These are phyloP conservation scores for Daldinia vernicosa DNA, from an alignment of 495 filamentous ascomycete species.

Conservation along the genomic window DNA sequence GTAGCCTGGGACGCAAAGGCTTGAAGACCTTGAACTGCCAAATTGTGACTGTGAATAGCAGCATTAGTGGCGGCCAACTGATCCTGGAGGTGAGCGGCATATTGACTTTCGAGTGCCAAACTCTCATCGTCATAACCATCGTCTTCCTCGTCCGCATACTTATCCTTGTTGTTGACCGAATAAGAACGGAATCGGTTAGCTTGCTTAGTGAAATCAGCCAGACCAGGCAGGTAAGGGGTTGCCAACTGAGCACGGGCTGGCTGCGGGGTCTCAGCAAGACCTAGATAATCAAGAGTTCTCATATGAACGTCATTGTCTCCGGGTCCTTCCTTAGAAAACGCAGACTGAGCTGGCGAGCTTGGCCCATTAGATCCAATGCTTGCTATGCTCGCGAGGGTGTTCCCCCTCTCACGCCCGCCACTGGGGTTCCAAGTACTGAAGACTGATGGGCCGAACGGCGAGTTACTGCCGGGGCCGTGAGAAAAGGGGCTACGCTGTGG, in stretches of 20 bases:
- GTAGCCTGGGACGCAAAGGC: conserved; percentile 81
- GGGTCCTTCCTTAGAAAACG: conserved; percentile 87
- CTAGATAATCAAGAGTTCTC: conserved; percentile 94
- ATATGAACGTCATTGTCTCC: conserved; percentile 85
- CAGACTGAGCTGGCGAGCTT: conserved; percentile 86
- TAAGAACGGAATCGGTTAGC: conserved; percentile 93
- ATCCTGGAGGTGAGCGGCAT: conserved; percentile 67
- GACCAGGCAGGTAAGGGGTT: conserved; percentile 79
- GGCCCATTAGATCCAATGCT: conserved; percentile 79
- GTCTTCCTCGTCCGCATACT: conserved; percentile 94
- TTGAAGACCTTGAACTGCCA: conserved; percentile 80
- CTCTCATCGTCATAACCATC: conserved; percentile 80
- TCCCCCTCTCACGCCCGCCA: conserved; percentile 72
- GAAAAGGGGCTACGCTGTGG: conserved; percentile 82
- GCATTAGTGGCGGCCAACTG: conserved; percentile 82
- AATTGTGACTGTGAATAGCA: conserved; percentile 90
- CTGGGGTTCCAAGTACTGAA: conserved; percentile 87
- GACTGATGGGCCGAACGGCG: conserved; percentile 86
- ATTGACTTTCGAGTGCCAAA: conserved; percentile 75
- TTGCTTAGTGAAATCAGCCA: conserved; percentile 77
- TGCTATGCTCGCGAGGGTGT: conserved; percentile 85
- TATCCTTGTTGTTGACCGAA: conserved; percentile 98
- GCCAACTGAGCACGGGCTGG: conserved; percentile 75
- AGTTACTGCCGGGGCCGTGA: conserved; percentile 58
- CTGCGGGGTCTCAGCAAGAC: conserved; percentile 92